phyloP scores from a whole-genome alignment of 1,284 basidiomycete genomes.

The Mixia osmundae region DNA sequence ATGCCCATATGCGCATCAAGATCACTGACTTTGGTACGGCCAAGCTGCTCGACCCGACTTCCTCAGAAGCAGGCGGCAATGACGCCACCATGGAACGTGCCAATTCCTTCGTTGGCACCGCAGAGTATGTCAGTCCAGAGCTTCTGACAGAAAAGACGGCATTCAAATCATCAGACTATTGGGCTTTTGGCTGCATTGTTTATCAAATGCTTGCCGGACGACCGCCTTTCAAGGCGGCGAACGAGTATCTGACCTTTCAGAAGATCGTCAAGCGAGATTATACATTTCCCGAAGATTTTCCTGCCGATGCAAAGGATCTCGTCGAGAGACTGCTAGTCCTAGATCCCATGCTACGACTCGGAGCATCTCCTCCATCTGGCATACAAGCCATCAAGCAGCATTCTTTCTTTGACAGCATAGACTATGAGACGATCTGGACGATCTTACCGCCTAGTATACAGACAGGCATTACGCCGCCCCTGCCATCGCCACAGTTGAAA shows the following conservation, averaged over 20 bases:
- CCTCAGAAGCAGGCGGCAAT: neutral
- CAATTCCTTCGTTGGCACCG: constrained; percentile 82
- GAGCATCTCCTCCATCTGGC: constrained; percentile 34
- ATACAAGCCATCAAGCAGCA: constrained; percentile 42
- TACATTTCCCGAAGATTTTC: constrained; percentile 27
- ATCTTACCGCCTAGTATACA: constrained; percentile 22
- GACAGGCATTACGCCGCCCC: constrained; percentile 20
- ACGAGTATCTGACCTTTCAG: constrained; percentile 34
- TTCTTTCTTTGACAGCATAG: constrained; percentile 44
- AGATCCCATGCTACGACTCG: constrained; percentile 45
- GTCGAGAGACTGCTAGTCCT: constrained; percentile 28
- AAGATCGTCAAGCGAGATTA: constrained; percentile 30
- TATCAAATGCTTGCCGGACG: constrained; percentile 30
- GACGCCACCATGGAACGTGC: constrained; percentile 23
- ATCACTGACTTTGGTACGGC: constrained; percentile 95
- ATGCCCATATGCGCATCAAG: constrained; percentile 62
- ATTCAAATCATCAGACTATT: constrained; percentile 28
- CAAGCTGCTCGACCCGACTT: constrained; percentile 31
- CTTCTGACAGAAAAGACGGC: constrained; percentile 42
- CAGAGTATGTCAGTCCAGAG: constrained; percentile 88
- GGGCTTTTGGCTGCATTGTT: constrained; percentile 33
- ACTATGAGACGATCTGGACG: constrained; percentile 54
- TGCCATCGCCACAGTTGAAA: neutral
- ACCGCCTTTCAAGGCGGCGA: constrained; percentile 31
- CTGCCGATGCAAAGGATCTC: constrained; percentile 25